Percentiles rank a stretch among this genome's conserved stretches.
Conservation (phyloP, 1,139 yeast genomes). For the Blastobotrys arbuscula region DNA sequence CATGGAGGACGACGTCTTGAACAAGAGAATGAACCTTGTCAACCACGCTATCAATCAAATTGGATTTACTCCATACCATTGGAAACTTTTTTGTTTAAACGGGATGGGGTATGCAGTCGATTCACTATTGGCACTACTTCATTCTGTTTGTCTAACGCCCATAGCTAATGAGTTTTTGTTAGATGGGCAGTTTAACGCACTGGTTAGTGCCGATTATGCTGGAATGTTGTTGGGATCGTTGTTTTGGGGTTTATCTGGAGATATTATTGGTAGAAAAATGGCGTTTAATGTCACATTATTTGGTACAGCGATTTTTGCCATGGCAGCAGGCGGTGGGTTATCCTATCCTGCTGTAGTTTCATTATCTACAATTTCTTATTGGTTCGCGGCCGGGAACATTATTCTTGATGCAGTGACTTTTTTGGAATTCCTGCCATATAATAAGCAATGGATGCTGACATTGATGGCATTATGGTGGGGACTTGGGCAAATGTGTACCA, state of each 20-base stretch:
- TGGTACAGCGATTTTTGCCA: conserved; percentile 46
- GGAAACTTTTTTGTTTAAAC: conserved; percentile 28
- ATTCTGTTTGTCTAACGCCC: conserved; percentile 38
- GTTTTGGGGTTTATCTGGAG: conserved; percentile 55
- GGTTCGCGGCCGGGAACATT: conserved; percentile 49
- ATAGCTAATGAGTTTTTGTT: conserved; percentile 22
- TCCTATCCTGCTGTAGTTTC: conserved; percentile 43
- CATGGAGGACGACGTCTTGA: conserved; percentile 14
- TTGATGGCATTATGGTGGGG: conserved; percentile 60
- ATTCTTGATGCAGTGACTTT: conserved; percentile 58
- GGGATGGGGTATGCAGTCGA: conserved; percentile 66
- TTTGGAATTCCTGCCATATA: conserved; percentile 51
- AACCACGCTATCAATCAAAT: conserved; percentile 31
- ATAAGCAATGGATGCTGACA: conserved; percentile 50
- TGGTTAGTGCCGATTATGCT: conserved; percentile 36
- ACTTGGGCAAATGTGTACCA: conserved; percentile 53
- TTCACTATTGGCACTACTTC: conserved; percentile 48
- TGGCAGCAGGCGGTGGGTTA: conserved; percentile 50
- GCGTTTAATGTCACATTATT: conserved; percentile 53
- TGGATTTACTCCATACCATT: conserved; percentile 29
- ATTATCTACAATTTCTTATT: conserved; percentile 38
- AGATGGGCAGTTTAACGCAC: conserved; percentile 29
- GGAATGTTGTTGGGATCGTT: conserved; percentile 52
- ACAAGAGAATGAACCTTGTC: conserved; percentile 23
- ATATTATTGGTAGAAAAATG: conserved; percentile 50